Conservation (phyloP, 2,329 filamentous ascomycete species). For the Davidsoniella virescens region DNA sequence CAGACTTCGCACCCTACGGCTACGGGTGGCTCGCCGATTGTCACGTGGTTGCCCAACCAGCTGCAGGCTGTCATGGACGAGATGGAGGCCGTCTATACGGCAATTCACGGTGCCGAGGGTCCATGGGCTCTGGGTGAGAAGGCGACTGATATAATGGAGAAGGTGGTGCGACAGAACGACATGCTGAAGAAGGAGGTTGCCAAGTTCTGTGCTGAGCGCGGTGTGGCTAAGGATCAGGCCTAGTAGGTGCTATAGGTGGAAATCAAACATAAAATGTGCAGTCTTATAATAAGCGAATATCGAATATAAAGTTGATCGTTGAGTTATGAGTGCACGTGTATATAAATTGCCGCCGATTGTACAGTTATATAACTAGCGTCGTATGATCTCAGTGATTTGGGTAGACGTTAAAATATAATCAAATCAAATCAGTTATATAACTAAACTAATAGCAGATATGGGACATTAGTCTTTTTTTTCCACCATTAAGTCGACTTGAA, state of each 20-base stretch:
- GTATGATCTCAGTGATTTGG: too few relatives aligned
- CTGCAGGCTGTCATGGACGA: constrained; percentile 55
- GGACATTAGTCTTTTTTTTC: too few relatives aligned
- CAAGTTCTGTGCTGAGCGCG: constrained; percentile 54
- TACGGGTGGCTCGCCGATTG: constrained; percentile 66
- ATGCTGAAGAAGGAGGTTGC: constrained; percentile 57
- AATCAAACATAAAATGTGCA: too few relatives aligned
- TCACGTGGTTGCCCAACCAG: constrained; percentile 75
- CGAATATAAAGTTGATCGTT: too few relatives aligned
- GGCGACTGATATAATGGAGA: constrained; percentile 49
- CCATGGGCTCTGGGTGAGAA: constrained; percentile 28
- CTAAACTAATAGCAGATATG: too few relatives aligned
- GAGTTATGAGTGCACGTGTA: too few relatives aligned
- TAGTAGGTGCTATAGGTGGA: background rate
- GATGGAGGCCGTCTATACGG: constrained; percentile 44
- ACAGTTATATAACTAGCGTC: too few relatives aligned
- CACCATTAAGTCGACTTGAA: too few relatives aligned
- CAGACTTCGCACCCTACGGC: constrained; percentile 60
- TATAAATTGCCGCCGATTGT: too few relatives aligned
- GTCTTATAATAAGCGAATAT: too few relatives aligned
- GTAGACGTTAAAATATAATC: too few relatives aligned
- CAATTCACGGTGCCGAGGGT: constrained; percentile 26
- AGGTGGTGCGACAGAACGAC: constrained; percentile 44
- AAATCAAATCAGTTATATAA: too few relatives aligned
- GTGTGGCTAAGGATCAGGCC: constrained; percentile 18